phyloP scores from a whole-genome alignment of 768 basidiomycete genomes.

The Termitomyces eurrhizus region DNA sequence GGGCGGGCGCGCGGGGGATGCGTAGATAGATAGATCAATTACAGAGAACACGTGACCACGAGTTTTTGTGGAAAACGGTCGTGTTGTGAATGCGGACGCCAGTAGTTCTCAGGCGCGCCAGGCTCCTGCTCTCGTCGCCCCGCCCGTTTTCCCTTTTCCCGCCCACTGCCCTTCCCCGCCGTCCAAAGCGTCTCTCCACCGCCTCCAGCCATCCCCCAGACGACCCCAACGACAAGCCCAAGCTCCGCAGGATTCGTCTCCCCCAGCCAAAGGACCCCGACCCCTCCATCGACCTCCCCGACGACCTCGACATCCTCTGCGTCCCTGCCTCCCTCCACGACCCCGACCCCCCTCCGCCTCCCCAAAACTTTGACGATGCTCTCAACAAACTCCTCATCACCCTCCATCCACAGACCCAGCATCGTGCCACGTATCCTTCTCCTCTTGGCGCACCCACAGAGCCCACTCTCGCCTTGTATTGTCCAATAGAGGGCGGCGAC shows the following conservation, averaged over 20 bases:
- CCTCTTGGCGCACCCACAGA: constrained; percentile 55
- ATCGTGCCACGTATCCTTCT: constrained; percentile 60
- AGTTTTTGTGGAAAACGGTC: constrained; percentile 16
- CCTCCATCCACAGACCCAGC: constrained; percentile 79
- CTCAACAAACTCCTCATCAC: constrained; percentile 73
- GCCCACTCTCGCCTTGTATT: constrained; percentile 83
- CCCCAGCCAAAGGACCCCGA: constrained; percentile 35
- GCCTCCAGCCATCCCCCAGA: constrained; percentile 11
- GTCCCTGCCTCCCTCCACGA: constrained; percentile 33
- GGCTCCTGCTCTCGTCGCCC: constrained; percentile 29
- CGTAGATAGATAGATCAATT: constrained; percentile 16
- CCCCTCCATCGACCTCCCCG: constrained; percentile 44
- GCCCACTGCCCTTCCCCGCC: constrained; percentile 6
- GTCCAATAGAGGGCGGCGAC: constrained; percentile 83
- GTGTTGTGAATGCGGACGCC: constrained; percentile 33
- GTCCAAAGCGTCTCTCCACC: constrained; percentile 9
- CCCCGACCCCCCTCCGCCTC: constrained; percentile 52
- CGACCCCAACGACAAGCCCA: constrained; percentile 38
- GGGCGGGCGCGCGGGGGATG: constrained; percentile 58
- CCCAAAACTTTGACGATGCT: constrained; percentile 72
- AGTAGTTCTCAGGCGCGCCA: constrained; percentile 33
- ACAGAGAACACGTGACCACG: constrained; percentile 7
- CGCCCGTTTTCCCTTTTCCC: constrained; percentile 13
- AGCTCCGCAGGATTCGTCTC: constrained; percentile 33
- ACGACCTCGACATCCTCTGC: constrained; percentile 64